phyloP scores from a whole-genome alignment of 495 filamentous ascomycete species.

The Penicillium daleae region DNA sequence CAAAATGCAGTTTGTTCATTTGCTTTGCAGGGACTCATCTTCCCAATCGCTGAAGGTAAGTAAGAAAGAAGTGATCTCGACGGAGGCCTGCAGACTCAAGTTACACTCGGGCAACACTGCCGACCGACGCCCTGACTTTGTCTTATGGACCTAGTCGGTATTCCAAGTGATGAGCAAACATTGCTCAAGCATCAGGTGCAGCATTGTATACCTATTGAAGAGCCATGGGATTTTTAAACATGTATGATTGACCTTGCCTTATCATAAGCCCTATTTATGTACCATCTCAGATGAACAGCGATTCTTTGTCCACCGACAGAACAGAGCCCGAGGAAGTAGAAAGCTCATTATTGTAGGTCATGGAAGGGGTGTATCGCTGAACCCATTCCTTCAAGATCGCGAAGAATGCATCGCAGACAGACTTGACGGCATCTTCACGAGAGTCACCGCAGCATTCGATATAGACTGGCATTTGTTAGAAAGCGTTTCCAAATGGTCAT shows the following conservation, averaged over 20 bases:
- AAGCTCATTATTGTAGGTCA: conserved; percentile 43
- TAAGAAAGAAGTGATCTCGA: neutral
- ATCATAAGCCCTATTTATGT: neutral
- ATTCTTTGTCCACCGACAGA: conserved; percentile 30
- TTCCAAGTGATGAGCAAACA: neutral
- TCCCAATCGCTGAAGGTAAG: neutral
- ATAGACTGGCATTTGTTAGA: conserved; percentile 48
- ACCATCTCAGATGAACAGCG: neutral
- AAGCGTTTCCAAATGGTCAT: neutral
- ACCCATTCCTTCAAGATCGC: conserved; percentile 65
- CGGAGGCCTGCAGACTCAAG: conserved; percentile 8
- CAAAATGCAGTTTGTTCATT: conserved; percentile 1
- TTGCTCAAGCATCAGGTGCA: neutral
- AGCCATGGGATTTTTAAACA: neutral
- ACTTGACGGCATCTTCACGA: conserved; percentile 50
- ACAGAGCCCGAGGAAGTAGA: conserved; percentile 47
- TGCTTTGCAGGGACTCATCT: neutral
- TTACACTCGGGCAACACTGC: conserved; percentile 4
- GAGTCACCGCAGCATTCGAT: conserved; percentile 57
- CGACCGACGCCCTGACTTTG: neutral
- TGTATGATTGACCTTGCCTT: neutral
- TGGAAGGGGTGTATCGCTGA: conserved; percentile 42
- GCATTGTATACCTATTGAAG: neutral
- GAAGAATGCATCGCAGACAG: conserved; percentile 57
- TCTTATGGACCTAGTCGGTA: neutral